Percentiles rank a stretch among this genome's conserved stretches.
Conservation (phyloP, 2,329 filamentous ascomycete species). For the Dothiorella sarmentorum region DNA sequence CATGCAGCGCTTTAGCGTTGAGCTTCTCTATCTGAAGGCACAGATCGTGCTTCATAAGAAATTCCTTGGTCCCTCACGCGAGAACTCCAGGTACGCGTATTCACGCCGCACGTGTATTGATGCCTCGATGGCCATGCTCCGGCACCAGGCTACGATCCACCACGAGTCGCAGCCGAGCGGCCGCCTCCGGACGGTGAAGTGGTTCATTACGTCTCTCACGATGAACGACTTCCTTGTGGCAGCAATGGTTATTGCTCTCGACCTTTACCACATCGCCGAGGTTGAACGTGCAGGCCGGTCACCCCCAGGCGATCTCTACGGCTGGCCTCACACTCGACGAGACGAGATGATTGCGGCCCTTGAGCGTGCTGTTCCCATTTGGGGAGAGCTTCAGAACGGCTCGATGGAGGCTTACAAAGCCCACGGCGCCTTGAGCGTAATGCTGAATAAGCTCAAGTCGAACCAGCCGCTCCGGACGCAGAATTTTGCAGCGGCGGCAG, state of each 20-base stretch:
- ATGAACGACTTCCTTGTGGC: constrained; percentile 84
- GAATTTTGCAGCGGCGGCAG: constrained; percentile 30
- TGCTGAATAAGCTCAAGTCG: constrained; percentile 72
- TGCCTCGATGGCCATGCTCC: constrained; percentile 76
- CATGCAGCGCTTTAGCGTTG: constrained; percentile 78
- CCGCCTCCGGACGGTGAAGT: constrained; percentile 68
- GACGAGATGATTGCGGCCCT: constrained; percentile 74
- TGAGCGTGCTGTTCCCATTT: constrained; percentile 71
- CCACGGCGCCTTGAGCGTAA: constrained; percentile 72
- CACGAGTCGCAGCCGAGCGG: constrained; percentile 70
- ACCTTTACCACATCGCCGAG: constrained; percentile 68
- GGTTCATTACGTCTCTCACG: constrained; percentile 74
- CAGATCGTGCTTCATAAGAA: constrained; percentile 86
- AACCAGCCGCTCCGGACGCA: constrained; percentile 35
- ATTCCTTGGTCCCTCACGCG: constrained; percentile 73
- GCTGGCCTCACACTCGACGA: constrained; percentile 49
- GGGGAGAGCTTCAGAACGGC: constrained; percentile 70
- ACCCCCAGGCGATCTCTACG: constrained; percentile 38
- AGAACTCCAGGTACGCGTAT: constrained; percentile 77
- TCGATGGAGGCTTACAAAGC: constrained; percentile 92
- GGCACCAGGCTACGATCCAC: constrained; percentile 72
- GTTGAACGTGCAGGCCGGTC: constrained; percentile 38
- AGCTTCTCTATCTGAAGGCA: constrained; percentile 83
- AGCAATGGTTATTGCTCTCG: constrained; percentile 78
- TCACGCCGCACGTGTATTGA: constrained; percentile 83